Percentiles rank a stretch among this genome's conserved stretches.
Conservation (phyloP, 352 stramenopile species). For the Phytophthora tentaculata region DNA sequence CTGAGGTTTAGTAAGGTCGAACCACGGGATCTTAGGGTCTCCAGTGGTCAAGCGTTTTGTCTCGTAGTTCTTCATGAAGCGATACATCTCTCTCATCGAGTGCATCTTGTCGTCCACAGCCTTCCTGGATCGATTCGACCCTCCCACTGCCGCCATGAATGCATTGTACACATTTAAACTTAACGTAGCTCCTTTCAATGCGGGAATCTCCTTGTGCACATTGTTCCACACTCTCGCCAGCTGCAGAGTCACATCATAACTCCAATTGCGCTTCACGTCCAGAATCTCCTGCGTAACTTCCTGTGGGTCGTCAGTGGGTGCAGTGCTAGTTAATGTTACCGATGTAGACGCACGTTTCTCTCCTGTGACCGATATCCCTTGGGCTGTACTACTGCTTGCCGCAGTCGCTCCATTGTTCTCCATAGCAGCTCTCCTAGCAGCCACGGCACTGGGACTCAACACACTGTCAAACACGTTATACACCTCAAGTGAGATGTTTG, state of each 20-base stretch:
- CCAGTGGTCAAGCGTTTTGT: slow-evolving; percentile 25
- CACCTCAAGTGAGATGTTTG: slow-evolving; percentile 63
- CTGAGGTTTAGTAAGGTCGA: slow-evolving; percentile 60
- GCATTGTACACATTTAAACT: slow-evolving; percentile 62
- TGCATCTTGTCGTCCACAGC: slow-evolving; percentile 80
- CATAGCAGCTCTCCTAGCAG: slow-evolving; percentile 10
- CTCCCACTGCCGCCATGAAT: slow-evolving; percentile 52
- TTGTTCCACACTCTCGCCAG: slow-evolving; percentile 59
- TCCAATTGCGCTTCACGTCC: slow-evolving; percentile 65
- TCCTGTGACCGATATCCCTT: slow-evolving; percentile 1
- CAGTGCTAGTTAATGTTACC: not conserved
- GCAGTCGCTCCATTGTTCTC: not conserved
- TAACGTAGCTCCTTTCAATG: slow-evolving; percentile 48
- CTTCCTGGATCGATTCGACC: slow-evolving; percentile 61
- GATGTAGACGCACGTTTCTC: not conserved
- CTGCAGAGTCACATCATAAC: slow-evolving; percentile 65
- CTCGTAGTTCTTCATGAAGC: slow-evolving; percentile 63
- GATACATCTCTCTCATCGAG: slow-evolving; percentile 80
- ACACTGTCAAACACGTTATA: slow-evolving; percentile 65
- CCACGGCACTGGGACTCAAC: slow-evolving; percentile 38
- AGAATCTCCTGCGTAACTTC: slow-evolving; percentile 36
- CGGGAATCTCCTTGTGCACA: slow-evolving; percentile 36
- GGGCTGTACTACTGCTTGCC: not conserved
- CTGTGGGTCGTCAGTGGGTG: slow-evolving; percentile 16
- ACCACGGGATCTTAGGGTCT: slow-evolving; percentile 49